Conservation (phyloP, 2,329 filamentous ascomycete species). For the Ophiobolus disseminans region DNA sequence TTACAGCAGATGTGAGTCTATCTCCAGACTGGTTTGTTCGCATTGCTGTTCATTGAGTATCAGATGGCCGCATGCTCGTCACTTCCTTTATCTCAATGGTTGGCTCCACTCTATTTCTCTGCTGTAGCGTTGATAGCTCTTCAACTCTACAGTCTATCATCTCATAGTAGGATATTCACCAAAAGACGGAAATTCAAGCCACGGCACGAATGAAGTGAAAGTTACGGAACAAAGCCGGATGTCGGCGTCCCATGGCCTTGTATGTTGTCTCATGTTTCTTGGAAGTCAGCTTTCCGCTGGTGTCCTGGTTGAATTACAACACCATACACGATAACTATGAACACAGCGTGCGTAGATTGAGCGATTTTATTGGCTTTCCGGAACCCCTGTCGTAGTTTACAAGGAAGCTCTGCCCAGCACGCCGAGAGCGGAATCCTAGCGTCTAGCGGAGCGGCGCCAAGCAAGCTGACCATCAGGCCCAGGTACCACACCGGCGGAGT, state of each 20-base stretch:
- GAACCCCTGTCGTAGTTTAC: background rate
- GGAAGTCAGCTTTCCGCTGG: slow-evolving; percentile 8
- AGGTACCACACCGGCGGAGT: slow-evolving; percentile 18
- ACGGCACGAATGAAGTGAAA: slow-evolving; percentile 1
- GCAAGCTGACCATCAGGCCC: slow-evolving; percentile 13
- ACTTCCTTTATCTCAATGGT: no score
- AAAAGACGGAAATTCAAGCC: background rate
- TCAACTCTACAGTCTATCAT: background rate
- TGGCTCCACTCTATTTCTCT: no score
- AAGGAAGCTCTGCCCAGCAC: slow-evolving; percentile 10
- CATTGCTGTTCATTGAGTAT: no score
- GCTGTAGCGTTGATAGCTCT: no score
- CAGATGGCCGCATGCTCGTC: no score
- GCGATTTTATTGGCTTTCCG: slow-evolving; percentile 19
- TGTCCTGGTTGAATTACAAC: background rate
- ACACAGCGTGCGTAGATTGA: slow-evolving; percentile 16
- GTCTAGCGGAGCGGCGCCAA: slow-evolving; percentile 27
- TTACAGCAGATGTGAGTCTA: no score
- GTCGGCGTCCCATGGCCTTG: slow-evolving; percentile 15
- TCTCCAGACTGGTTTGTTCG: no score
- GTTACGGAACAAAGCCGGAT: slow-evolving; percentile 26
- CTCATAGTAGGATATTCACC: background rate
- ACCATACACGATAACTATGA: slow-evolving; percentile 13
- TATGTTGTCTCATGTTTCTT: slow-evolving; percentile 10
- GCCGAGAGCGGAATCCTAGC: slow-evolving; percentile 22